These are phyloP conservation scores for Lithohypha guttulata DNA, from an alignment of 2,329 filamentous ascomycete genomes.

Conservation along the genomic window DNA sequence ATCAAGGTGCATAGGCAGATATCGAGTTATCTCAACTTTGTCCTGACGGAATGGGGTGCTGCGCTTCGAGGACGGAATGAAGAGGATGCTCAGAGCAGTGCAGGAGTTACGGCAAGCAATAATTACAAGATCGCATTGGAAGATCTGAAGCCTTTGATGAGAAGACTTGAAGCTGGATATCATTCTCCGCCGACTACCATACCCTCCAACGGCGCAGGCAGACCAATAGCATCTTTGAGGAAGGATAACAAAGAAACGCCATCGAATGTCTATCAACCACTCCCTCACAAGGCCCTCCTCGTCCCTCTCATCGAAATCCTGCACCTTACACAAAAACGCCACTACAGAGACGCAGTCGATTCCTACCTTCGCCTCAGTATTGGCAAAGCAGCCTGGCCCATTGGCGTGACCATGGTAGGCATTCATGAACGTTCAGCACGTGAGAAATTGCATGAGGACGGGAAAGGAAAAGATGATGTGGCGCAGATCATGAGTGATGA, in stretches of 20 bases:
- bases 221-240: too few species aligned
- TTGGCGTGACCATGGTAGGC: conserved; percentile 98
- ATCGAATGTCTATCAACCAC: conserved; percentile 50
- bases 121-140: conserved; percentile 80
- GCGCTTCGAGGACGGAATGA: conserved; percentile 55
- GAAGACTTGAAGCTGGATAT: conserved; percentile 70
- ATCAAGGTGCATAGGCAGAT: conserved; percentile 75
- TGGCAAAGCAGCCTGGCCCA: conserved; percentile 94
- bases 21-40: conserved; percentile 90
- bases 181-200: conserved; percentile 29
- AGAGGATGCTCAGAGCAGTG: conserved; percentile 57
- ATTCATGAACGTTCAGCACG: conserved; percentile 94
- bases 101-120: conserved; percentile 69
- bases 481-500: conserved; percentile 98
- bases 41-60: conserved; percentile 76
- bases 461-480: conserved; percentile 51
- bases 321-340: conserved; percentile 72
- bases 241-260: too few species aligned
- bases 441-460: conserved; percentile 80
- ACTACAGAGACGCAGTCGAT: conserved; percentile 94
- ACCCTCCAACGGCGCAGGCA: conserved; percentile 35
- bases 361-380: conserved; percentile 88
- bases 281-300: conserved; percentile 51
- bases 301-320: conserved; percentile 85
- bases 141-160: conserved; percentile 82